Base-by-base conservation (phyloP, 352 stramenopile genomes). In the Globisporangium spiculum region DNA sequence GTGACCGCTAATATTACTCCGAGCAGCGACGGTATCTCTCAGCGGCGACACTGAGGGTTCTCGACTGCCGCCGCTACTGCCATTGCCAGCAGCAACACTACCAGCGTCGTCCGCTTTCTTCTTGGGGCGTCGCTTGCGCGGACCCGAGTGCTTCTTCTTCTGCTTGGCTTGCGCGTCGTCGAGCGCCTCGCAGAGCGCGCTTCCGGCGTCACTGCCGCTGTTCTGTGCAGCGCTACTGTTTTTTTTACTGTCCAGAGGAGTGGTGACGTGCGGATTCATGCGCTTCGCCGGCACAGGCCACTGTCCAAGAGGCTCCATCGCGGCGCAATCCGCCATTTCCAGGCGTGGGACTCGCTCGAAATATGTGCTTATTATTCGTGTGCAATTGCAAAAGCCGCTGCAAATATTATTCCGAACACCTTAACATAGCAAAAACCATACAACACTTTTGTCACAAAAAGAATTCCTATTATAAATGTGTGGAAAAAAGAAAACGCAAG, bases 91-190 rank as follows among this genome's bases (percentile, higher is more conserved):
- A 48, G 48, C 32, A 20, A 1, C 10, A 55, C 8, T n/a, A 26
- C 14, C 50, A 18, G 36, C 24, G 6, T 22, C 12, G 20, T 58
- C 58, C 8, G 1, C n/a, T 36, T 88, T 87, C 71, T 91, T 91
- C 73, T 91, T 92, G 8, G 86, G 68, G 14, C 81, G 76, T 22
- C 83, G 76, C 56, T 91, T 91, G 12, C 83, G 81, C 36, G 83
- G 83, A 0, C 83, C 83, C 8, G 75, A 80, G 71, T 89, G 83
- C 32, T 76, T 78, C 53, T 88, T 87, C 27, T 66, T 61, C 56
- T 46, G 38, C 56, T 48, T 61, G 7, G 55, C 55, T 22, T 52
- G 44, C 44, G 48, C 48, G 48, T 24, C 48, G 30, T 60, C 54
- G 16, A 44, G 27, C 4, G 30, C 54, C 18, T 44, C 30, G 2